Percentiles rank a stretch among this genome's conserved stretches.
Evolutionary conservation across 805 yeast genomes (phyloP).

Genomic region (Debaryomyces tyrocola): DNA sequence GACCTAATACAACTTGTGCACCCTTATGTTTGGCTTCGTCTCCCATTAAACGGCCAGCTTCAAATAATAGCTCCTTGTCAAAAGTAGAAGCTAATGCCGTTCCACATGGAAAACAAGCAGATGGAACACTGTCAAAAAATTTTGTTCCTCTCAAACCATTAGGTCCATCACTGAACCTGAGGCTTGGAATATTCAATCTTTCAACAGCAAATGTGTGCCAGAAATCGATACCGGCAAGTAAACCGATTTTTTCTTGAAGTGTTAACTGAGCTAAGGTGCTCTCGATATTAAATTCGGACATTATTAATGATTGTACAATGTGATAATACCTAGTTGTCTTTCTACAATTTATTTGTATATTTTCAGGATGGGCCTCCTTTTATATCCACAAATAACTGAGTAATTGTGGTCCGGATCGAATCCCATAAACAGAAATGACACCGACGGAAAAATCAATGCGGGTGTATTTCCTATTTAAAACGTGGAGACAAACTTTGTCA

Average conservation of each 20-base stretch:
- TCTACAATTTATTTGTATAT: too few relatives aligned
- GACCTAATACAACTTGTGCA: conserved; percentile 31
- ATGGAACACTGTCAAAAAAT: conserved; percentile 25
- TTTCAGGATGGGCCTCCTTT: too few relatives aligned
- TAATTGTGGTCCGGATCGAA: too few relatives aligned
- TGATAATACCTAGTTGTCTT: too few relatives aligned
- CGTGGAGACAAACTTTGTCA: too few relatives aligned
- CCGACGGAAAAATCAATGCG: too few relatives aligned
- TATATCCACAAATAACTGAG: too few relatives aligned
- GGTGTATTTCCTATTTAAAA: too few relatives aligned
- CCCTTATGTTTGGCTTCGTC: conserved; percentile 31
- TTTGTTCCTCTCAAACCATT: conserved; percentile 34
- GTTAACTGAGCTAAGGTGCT: conserved; percentile 22
- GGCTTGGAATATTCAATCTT: conserved; percentile 43
- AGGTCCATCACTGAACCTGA: conserved; percentile 43
- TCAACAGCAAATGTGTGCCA: conserved; percentile 50
- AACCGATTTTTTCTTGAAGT: conserved; percentile 22
- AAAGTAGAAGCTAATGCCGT: conserved; percentile 34
- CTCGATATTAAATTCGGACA: conserved; percentile 20
- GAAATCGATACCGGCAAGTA: conserved; percentile 40
- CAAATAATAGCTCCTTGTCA: conserved; percentile 23
- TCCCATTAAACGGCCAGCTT: conserved; percentile 33
- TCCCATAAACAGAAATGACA: too few relatives aligned
- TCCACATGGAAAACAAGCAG: conserved; percentile 37
- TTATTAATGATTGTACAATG: not conserved